Evolutionary conservation across 2,329 filamentous ascomycete species (phyloP).

Genomic region (Myotisia sp.): DNA sequence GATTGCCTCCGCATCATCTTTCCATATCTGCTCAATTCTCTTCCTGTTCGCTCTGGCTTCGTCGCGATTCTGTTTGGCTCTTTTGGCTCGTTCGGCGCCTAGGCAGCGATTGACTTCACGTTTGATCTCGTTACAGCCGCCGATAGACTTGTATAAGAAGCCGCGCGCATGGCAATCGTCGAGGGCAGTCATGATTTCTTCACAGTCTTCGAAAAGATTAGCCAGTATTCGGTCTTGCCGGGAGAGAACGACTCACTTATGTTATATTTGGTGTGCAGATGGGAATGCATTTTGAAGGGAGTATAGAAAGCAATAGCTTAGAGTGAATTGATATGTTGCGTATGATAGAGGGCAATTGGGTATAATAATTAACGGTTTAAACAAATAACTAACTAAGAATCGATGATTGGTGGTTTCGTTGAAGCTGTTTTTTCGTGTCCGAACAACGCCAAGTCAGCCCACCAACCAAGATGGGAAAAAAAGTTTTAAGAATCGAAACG

Average conservation of each 20-base stretch:
- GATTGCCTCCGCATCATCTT: conserved; percentile 37
- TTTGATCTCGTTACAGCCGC: conserved; percentile 82
- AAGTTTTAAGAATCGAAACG: too few species aligned
- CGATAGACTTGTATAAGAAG: conserved; percentile 81
- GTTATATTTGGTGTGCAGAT: conserved; percentile 87
- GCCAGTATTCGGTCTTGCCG: background rate
- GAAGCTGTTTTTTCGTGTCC: too few species aligned
- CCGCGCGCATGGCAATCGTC: conserved; percentile 90
- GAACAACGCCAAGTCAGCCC: too few species aligned
- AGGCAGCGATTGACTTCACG: conserved; percentile 72
- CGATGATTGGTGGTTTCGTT: too few species aligned
- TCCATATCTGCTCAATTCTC: conserved; percentile 63
- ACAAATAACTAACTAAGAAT: too few species aligned
- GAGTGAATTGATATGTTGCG: too few species aligned
- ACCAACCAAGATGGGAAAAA: too few species aligned
- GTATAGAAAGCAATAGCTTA: too few species aligned
- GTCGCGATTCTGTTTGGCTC: conserved; percentile 63
- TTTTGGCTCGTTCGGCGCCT: conserved; percentile 62
- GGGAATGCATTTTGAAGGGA: conserved; percentile 69
- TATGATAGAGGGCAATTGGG: too few species aligned
- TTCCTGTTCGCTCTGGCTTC: conserved; percentile 54
- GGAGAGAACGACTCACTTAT: conserved; percentile 45
- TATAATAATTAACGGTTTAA: too few species aligned
- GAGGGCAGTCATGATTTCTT: conserved; percentile 82
- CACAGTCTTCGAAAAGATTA: conserved; percentile 52